These are phyloP conservation scores for Pleurotus giganteus DNA, from an alignment of 768 basidiomycete species.

Conservation along the genomic window DNA sequence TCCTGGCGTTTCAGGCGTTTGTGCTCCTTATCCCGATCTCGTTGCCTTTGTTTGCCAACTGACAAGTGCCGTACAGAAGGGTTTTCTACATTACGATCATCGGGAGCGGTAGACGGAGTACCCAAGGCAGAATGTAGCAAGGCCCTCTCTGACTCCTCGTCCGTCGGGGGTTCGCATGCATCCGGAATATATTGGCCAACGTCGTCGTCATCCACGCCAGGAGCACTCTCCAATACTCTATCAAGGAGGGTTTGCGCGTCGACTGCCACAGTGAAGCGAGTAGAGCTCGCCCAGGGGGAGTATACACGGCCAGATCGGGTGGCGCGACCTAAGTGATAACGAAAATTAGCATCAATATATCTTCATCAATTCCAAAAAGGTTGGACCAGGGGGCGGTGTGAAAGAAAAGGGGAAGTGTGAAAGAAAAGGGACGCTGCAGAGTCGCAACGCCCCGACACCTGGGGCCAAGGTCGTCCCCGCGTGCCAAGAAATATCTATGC, in stretches of 20 bases:
- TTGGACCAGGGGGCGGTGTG: too few species aligned
- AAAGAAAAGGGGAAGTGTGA: too few species aligned
- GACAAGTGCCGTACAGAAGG: background rate
- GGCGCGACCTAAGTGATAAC: background rate
- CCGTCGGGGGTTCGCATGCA: background rate
- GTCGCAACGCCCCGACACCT: too few species aligned
- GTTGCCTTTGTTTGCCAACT: background rate
- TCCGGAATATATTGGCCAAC: background rate
- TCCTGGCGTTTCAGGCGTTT: background rate
- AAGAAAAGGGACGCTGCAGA: too few species aligned
- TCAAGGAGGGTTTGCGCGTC: background rate
- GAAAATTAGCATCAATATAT: too few species aligned
- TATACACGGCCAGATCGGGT: background rate
- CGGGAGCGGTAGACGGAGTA: too few species aligned
- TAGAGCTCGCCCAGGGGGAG: background rate
- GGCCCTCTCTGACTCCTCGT: too few species aligned
- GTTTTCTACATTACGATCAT: background rate
- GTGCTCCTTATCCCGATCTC: background rate
- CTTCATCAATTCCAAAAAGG: too few species aligned
- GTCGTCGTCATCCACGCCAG: background rate
- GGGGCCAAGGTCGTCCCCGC: background rate
- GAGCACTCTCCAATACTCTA: background rate
- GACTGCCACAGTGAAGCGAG: background rate
- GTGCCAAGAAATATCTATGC: background rate
- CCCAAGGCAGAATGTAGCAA: too few species aligned